Percentiles rank a stretch among this genome's conserved stretches.
Conservation (phyloP, 495 filamentous ascomycete species). For the Venustampulla echinocandica region DNA sequence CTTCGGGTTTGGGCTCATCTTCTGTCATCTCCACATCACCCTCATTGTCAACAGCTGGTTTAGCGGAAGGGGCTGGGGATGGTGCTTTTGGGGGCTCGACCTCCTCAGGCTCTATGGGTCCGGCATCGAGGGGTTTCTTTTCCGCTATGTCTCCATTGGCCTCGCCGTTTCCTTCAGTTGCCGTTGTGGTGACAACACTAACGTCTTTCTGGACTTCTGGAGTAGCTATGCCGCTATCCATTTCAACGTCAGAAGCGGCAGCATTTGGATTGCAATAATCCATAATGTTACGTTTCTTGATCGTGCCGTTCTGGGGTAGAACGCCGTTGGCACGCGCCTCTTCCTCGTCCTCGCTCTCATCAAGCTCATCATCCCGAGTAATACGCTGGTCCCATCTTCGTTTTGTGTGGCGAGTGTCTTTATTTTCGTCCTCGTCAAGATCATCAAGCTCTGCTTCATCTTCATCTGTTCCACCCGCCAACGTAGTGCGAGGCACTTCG, state of each 20-base stretch:
- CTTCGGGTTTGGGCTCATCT: slow-evolving; percentile 11
- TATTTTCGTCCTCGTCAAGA: slow-evolving; percentile 81
- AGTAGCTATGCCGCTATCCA: slow-evolving; percentile 53
- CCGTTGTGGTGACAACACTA: slow-evolving; percentile 38
- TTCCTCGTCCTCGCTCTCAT: slow-evolving; percentile 84
- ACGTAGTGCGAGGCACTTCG: slow-evolving; percentile 74
- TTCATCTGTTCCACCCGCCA: slow-evolving; percentile 61
- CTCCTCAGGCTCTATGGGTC: slow-evolving; percentile 34
- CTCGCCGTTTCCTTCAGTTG: slow-evolving; percentile 39
- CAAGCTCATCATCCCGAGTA: slow-evolving; percentile 66
- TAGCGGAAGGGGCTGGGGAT: slow-evolving; percentile 29
- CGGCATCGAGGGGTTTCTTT: slow-evolving; percentile 36
- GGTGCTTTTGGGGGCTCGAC: slow-evolving; percentile 29
- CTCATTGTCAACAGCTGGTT: slow-evolving; percentile 42
- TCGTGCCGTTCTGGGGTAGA: slow-evolving; percentile 48
- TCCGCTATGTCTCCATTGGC: slow-evolving; percentile 39
- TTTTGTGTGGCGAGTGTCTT: slow-evolving; percentile 75
- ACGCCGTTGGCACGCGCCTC: slow-evolving; percentile 66
- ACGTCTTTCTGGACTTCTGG: slow-evolving; percentile 40
- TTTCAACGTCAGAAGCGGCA: slow-evolving; percentile 49
- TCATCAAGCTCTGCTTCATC: slow-evolving; percentile 79
- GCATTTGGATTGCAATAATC: slow-evolving; percentile 61
- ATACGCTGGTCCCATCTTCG: slow-evolving; percentile 75
- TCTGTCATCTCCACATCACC: slow-evolving; percentile 50
- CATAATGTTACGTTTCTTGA: slow-evolving; percentile 54